Percentiles rank a stretch among this genome's conserved stretches.
Conservation (phyloP, 345 rosid species). For the Populus ilicifolia region DNA sequence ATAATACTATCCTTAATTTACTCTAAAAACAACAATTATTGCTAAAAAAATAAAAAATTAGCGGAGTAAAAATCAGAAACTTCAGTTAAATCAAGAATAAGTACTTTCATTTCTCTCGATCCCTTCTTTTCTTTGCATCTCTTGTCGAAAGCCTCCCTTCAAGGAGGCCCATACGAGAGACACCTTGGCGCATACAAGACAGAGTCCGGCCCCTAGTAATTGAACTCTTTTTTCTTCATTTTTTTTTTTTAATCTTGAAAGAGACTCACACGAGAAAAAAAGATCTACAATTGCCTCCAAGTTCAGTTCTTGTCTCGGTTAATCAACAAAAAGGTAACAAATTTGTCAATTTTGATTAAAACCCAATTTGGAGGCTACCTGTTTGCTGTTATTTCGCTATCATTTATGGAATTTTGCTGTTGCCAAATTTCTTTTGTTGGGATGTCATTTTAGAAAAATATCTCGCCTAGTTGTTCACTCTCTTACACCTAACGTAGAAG, state of each 20-base stretch:
- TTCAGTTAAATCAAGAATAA: background rate
- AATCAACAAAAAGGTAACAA: background rate
- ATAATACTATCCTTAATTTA: background rate
- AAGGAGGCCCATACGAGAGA: background rate
- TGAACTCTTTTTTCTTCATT: background rate
- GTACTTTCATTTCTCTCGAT: background rate
- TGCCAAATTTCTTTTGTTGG: constrained; percentile 12
- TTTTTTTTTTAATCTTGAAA: background rate
- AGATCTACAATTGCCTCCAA: background rate
- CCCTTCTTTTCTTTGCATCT: background rate
- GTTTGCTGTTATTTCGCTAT: constrained; percentile 3
- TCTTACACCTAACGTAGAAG: constrained; percentile 16
- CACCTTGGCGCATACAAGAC: background rate
- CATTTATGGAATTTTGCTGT: background rate
- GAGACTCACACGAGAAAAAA: background rate
- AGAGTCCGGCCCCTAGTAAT: background rate
- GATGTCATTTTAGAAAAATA: constrained; percentile 10
- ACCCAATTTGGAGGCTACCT: background rate
- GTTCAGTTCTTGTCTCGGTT: background rate
- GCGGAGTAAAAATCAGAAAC: background rate
- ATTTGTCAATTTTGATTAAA: background rate
- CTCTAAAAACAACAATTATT: background rate
- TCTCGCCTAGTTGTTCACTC: background rate
- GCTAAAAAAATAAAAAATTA: background rate
- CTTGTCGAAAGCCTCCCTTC: background rate